Percentiles rank a stretch among this genome's conserved stretches.
These are phyloP conservation scores for Yamadazyma sp. DNA, from an alignment of 1,139 yeast genomes.

Conservation along the genomic window DNA sequence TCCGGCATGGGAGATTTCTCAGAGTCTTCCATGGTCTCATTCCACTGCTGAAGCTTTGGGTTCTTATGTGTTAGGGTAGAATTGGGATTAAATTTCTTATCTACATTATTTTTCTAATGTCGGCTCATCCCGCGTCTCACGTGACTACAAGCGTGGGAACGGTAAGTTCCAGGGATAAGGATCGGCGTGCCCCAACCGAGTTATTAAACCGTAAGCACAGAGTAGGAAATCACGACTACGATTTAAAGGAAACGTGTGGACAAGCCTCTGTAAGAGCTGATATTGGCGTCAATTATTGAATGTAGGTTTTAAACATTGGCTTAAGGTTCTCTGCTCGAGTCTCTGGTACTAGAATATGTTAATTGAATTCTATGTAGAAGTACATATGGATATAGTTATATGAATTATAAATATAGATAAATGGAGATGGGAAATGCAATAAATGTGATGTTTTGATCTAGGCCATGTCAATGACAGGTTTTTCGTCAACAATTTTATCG, in stretches of 20 bases:
- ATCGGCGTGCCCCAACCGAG: too few relatives aligned
- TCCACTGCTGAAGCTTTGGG: too few relatives aligned
- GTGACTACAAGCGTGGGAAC: not conserved
- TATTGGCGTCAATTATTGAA: too few relatives aligned
- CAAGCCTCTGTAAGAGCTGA: too few relatives aligned
- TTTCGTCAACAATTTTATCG: slow-evolving; percentile 57
- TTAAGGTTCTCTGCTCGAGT: too few relatives aligned
- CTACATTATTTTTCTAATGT: not conserved
- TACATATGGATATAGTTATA: not conserved
- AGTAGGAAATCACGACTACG: too few relatives aligned
- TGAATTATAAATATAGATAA: too few relatives aligned
- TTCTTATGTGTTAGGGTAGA: not conserved
- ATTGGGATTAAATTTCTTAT: not conserved
- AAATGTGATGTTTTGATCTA: slow-evolving; percentile 1
- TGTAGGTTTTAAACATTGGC: too few relatives aligned
- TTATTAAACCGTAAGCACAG: too few relatives aligned
- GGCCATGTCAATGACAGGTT: slow-evolving; percentile 37
- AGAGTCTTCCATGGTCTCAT: not conserved
- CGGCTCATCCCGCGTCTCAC: slow-evolving; percentile 3
- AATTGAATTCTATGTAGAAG: slow-evolving; percentile 1
- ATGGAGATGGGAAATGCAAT: not conserved
- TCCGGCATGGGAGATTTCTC: not conserved
- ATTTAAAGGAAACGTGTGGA: too few relatives aligned
- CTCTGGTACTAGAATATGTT: too few relatives aligned
- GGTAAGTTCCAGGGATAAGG: too few relatives aligned